Evolutionary conservation across 2,329 filamentous ascomycete species (phyloP), one percentile per base, ranked within the genome.

Genomic region (Colletotrichum liaoningense): DNA sequence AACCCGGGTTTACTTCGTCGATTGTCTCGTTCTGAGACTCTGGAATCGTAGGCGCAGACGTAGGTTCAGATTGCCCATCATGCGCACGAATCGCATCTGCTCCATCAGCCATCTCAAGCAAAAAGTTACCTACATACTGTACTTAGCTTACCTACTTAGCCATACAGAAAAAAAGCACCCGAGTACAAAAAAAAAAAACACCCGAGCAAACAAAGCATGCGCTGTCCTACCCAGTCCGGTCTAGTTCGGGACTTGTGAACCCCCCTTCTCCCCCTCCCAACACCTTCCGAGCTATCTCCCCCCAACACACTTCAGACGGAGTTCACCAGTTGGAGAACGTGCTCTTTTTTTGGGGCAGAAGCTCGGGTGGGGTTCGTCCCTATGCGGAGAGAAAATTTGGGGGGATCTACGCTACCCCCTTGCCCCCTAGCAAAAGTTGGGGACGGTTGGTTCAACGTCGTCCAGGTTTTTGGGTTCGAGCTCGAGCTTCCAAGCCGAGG

Each of bases 1-100:
- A 35, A 35, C 38, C 70, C 70, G 70, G 70, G n/a, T 73, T 73
- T 69, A 69, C 66, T 55, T 73, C 70, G 70, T 73, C 55, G 19
- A 35, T 56, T 73, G 70, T 73, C 66, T 73, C 66, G 28, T 46
- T n/a, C 11, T 26, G 46, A n/a, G 38, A 58, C 57, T 22, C 19
- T 24, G 12, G 14, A 58, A 7, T 19, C 16, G 52, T 24, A 24
- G n/a, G n/a, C 22, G 24, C 24, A 55, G 16, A 55, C 24, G 9
- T 12, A 55, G n/a, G n/a, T 24, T 14, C 52, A 55, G 11, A 28
- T 35, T 35, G 16, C 1, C 24, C 19, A 1, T 24, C 8, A 22
- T 12, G 19, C 24, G n/a, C 52, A 14, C 52, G 19, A 12, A 55
- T 26, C 9, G 33, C 4, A 35, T 35, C 33, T 35, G 3, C 33